Conservation (phyloP, 2,329 filamentous ascomycete species). For the Aspergillus brunneoviolaceus region DNA sequence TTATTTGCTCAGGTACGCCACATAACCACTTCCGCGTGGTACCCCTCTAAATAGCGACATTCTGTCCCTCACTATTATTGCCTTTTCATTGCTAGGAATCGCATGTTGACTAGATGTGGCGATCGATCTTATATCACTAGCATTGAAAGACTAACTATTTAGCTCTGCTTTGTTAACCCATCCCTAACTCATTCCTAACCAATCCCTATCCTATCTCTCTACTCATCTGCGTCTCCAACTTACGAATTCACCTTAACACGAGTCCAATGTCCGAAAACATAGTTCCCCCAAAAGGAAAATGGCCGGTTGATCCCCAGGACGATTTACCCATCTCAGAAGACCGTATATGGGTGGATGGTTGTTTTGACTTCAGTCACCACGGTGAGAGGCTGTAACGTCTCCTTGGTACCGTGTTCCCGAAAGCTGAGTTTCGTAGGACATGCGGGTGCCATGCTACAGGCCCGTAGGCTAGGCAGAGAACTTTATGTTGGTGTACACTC, state of each 20-base stretch:
- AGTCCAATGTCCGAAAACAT: constrained; percentile 27
- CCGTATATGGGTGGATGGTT: constrained; percentile 96
- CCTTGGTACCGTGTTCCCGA: constrained; percentile 3
- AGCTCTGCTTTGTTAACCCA: neutral
- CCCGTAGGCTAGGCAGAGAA: constrained; percentile 83
- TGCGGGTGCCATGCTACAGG: constrained; percentile 94
- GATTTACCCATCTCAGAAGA: constrained; percentile 60
- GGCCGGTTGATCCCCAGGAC: constrained; percentile 65
- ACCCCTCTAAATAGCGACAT: too few relatives aligned
- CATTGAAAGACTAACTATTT: too few relatives aligned
- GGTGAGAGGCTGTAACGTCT: constrained; percentile 52
- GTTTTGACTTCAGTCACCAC: constrained; percentile 99
- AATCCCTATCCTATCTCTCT: neutral
- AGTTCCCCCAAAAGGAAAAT: constrained; percentile 56
- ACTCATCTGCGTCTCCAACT: neutral
- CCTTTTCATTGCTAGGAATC: too few relatives aligned
- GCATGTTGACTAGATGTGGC: too few relatives aligned
- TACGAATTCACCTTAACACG: constrained; percentile 12
- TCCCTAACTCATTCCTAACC: too few relatives aligned
- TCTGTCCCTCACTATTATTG: too few relatives aligned
- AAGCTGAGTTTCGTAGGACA: constrained; percentile 61
- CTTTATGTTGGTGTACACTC: constrained; percentile 92
- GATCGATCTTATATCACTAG: too few relatives aligned
- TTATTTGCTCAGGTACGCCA: too few relatives aligned
- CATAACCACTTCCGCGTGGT: too few relatives aligned